A percentile compares a stretch with the other conserved stretches of the same genome.
These are phyloP conservation scores for Seiridium unicorne DNA, from an alignment of 2,329 filamentous ascomycete genomes.

Conservation along the genomic window DNA sequence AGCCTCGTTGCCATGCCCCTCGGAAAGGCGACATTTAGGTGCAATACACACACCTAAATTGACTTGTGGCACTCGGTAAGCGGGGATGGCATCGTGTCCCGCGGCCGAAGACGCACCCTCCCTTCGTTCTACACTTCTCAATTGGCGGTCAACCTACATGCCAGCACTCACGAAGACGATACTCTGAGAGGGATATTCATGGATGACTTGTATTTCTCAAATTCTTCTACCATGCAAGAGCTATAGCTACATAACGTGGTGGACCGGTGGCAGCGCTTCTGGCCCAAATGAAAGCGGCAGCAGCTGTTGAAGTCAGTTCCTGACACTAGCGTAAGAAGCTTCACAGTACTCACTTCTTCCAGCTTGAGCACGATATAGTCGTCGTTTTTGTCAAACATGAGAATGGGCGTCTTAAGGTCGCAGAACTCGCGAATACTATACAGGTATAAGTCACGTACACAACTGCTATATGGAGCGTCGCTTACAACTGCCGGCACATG, in stretches of 20 bases:
- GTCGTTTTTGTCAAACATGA: constrained; percentile 89
- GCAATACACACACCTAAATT: not conserved
- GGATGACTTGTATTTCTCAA: not conserved
- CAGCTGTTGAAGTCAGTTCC: constrained; percentile 36
- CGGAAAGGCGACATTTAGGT: not conserved
- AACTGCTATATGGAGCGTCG: constrained; percentile 14
- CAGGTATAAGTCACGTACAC: not conserved
- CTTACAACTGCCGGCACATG: constrained; percentile 92
- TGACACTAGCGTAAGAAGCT: not conserved
- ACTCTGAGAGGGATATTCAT: not conserved
- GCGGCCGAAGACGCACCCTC: no score
- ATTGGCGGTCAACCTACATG: no score
- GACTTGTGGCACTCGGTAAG: not conserved
- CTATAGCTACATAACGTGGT: constrained; percentile 3
- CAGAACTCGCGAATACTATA: constrained; percentile 75
- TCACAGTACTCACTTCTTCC: constrained; percentile 52
- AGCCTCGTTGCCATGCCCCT: not conserved
- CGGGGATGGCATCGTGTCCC: not conserved
- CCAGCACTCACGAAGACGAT: not conserved
- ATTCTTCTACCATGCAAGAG: not conserved
- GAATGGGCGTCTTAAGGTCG: constrained; percentile 66
- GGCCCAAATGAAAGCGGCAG: constrained; percentile 69
- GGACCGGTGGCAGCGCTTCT: constrained; percentile 48
- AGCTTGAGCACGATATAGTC: constrained; percentile 69
- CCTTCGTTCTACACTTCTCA: not conserved